phyloP scores from a whole-genome alignment of 257 asterid genomes.

The Gynochthodes officinalis region DNA sequence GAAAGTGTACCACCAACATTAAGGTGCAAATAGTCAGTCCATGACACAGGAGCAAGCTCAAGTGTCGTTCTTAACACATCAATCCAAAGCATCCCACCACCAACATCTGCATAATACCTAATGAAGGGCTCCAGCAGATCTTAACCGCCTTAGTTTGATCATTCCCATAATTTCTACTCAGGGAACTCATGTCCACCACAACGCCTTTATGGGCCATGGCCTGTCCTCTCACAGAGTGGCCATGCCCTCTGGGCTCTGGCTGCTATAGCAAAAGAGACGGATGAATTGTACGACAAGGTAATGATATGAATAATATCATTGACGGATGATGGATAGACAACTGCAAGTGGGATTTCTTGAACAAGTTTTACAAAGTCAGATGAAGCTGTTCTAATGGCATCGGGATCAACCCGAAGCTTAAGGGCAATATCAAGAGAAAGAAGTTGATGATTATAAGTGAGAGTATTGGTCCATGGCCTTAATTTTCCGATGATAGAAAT shows the following conservation, averaged over 20 bases:
- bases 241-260: conserved; percentile 74
- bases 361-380: conserved; percentile 61
- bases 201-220: conserved; percentile 63
- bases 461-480: conserved; percentile 20
- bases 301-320: conserved; percentile 44
- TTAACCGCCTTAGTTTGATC: conserved; percentile 17
- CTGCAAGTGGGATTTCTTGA: conserved; percentile 47
- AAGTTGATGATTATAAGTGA: conserved; percentile 22
- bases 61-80: conserved; percentile 40
- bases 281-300: conserved; percentile 33
- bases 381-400: conserved; percentile 32
- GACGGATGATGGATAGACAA: conserved; percentile 49
- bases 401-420: conserved; percentile 31
- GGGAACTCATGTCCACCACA: conserved; percentile 57
- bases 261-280: conserved; percentile 47
- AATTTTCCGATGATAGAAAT: conserved; percentile 21
- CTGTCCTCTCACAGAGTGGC: conserved; percentile 76
- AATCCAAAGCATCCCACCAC: conserved; percentile 68
- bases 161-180: conserved; percentile 6
- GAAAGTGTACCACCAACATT: conserved; percentile 79
- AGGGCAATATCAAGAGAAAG: conserved; percentile 19
- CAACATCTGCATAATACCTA: conserved; percentile 68
- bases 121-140: conserved; percentile 37
- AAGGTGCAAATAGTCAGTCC: conserved; percentile 71
- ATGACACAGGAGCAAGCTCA: conserved; percentile 51